Evolutionary conservation across 768 basidiomycete species (phyloP).

Genomic region (Postia placenta): DNA sequence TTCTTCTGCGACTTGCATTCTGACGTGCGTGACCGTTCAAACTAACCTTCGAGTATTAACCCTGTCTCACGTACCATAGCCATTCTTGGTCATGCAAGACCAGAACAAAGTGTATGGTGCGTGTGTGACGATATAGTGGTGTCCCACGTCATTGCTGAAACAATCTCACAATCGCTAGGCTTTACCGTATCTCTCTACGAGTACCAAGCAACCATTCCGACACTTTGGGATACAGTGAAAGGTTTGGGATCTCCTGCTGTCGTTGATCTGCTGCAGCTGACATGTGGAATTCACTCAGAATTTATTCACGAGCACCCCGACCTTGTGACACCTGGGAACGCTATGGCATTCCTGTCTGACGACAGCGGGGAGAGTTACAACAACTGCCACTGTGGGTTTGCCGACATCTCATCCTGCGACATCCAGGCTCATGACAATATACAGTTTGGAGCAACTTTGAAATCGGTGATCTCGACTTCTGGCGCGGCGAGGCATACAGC

Average conservation of each 20-base stretch:
- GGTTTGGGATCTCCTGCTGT: constrained; percentile 30
- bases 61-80: constrained; percentile 26
- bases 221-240: constrained; percentile 66
- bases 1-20: constrained; percentile 52
- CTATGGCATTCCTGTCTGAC: constrained; percentile 50
- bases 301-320: constrained; percentile 45
- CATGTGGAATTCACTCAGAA: constrained; percentile 25
- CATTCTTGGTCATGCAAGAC: constrained; percentile 54
- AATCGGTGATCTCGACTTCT: constrained; percentile 53
- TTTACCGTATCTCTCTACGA: constrained; percentile 77
- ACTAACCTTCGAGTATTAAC: not conserved
- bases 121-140: constrained; percentile 4
- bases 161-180: constrained; percentile 26
- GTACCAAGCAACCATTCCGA: constrained; percentile 67
- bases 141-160: constrained; percentile 15
- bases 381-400: constrained; percentile 44
- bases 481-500: constrained; percentile 49
- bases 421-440: not conserved
- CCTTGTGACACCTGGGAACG: constrained; percentile 42
- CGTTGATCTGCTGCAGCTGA: not conserved
- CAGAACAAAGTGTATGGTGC: constrained; percentile 48
- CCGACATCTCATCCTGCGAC: not conserved
- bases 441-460: constrained; percentile 64
- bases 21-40: constrained; percentile 26
- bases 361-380: constrained; percentile 53